Evolutionary conservation across 176 grass and related monocot genomes (phyloP).

Genomic region (Oryza glumipatula): DNA sequence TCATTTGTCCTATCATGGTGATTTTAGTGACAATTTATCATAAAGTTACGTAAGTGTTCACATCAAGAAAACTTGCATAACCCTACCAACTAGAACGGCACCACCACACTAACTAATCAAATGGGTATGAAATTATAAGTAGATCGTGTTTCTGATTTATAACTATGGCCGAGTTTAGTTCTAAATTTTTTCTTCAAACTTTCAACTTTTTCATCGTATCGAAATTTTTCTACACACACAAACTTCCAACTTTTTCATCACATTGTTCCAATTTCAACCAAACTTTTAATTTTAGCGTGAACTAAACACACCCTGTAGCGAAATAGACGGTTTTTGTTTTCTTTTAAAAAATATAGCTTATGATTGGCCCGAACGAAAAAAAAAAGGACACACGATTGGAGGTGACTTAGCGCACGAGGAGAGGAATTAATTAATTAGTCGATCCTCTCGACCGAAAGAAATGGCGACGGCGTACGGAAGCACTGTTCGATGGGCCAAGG

Average conservation of each 20-base stretch:
- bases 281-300: too few relatives aligned
- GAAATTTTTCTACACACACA: too few relatives aligned
- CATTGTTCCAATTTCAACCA: too few relatives aligned
- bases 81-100: background rate
- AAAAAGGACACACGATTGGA: background rate
- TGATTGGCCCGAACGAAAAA: background rate
- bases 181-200: too few relatives aligned
- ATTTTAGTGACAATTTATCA: background rate
- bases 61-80: background rate
- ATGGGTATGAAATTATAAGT: too few relatives aligned
- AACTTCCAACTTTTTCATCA: too few relatives aligned
- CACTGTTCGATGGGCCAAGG: slow-evolving; percentile 30
- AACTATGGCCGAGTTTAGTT: too few relatives aligned
- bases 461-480: slow-evolving; percentile 30
- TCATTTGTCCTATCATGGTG: background rate
- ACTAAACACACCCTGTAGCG: too few relatives aligned
- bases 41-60: background rate
- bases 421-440: background rate
- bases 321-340: too few relatives aligned
- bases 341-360: background rate
- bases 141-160: too few relatives aligned
- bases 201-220: too few relatives aligned
- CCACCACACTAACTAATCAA: background rate
- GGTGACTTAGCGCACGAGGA: background rate
- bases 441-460: slow-evolving; percentile 40